Conservation (phyloP, 23 red algal species). For the Gracilaria domingensis region DNA sequence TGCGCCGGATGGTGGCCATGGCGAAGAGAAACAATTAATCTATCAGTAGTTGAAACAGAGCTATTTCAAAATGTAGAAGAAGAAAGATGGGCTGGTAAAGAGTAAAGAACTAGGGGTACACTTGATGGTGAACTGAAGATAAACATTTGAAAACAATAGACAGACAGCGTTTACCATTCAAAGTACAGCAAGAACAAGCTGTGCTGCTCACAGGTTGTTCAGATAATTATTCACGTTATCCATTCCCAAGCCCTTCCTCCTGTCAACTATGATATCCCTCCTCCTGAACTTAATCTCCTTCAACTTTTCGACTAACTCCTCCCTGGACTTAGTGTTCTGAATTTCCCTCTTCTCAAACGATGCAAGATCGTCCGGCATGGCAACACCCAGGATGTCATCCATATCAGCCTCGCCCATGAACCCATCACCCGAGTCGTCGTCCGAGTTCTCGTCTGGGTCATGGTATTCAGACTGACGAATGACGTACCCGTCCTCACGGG, state of each 20-base stretch:
- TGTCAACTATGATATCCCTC: constrained; percentile 47
- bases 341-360: constrained; percentile 54
- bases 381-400: constrained; percentile 63
- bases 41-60: too few species aligned
- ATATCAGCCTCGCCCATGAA: constrained; percentile 62
- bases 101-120: too few species aligned
- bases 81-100: too few species aligned
- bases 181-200: too few species aligned
- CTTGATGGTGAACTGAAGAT: too few species aligned
- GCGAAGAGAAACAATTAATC: too few species aligned
- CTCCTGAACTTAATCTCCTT: constrained; percentile 63
- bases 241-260: constrained; percentile 63
- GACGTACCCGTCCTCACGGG: constrained; percentile 29
- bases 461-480: constrained; percentile 49
- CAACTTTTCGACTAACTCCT: constrained; percentile 52
- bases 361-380: constrained; percentile 70
- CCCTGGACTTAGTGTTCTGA: background rate
- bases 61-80: too few species aligned
- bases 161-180: too few species aligned
- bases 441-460: constrained; percentile 47
- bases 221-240: constrained; percentile 63
- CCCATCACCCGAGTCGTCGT: constrained; percentile 71
- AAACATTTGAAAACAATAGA: too few species aligned
- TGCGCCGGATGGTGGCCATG: too few species aligned
- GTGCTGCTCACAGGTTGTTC: constrained; percentile 28